A percentile compares a stretch with the other conserved stretches of the same genome.
These are phyloP conservation scores for Pezicula radicicola DNA, from an alignment of 2,329 filamentous ascomycete genomes.

Conservation along the genomic window DNA sequence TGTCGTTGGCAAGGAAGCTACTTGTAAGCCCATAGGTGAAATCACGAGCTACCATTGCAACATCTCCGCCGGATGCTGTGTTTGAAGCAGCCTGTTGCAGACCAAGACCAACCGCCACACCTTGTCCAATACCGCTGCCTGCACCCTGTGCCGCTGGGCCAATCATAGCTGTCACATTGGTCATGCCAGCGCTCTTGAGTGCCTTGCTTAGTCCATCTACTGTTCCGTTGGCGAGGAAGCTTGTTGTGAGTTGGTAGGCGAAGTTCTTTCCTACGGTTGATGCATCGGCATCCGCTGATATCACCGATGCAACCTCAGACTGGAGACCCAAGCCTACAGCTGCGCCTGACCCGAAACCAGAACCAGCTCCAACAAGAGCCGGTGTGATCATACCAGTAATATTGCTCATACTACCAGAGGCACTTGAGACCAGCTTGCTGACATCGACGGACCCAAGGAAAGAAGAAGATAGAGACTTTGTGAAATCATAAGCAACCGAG, in stretches of 20 bases:
- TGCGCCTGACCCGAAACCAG: neutral
- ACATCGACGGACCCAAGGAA: neutral
- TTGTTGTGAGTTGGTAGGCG: neutral
- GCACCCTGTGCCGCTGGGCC: neutral
- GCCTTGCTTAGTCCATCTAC: neutral
- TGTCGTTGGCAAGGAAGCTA: neutral
- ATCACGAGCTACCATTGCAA: neutral
- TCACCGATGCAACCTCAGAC: neutral
- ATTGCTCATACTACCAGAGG: neutral
- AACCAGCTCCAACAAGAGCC: neutral
- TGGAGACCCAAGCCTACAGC: neutral
- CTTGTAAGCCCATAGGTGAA: neutral
- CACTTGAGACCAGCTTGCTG: neutral
- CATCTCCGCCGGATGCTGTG: neutral
- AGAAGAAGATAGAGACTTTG: neutral
- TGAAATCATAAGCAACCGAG: neutral
- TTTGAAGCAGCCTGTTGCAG: neutral
- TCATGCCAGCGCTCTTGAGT: neutral
- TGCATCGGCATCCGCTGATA: neutral
- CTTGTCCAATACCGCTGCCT: neutral
- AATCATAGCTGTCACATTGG: neutral
- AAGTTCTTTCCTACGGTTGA: neutral
- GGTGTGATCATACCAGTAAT: neutral
- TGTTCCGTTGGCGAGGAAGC: neutral
- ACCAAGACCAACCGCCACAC: neutral